Base-by-base conservation (phyloP, 2,329 filamentous ascomycete genomes). In the Sporothrix schenckii region DNA sequence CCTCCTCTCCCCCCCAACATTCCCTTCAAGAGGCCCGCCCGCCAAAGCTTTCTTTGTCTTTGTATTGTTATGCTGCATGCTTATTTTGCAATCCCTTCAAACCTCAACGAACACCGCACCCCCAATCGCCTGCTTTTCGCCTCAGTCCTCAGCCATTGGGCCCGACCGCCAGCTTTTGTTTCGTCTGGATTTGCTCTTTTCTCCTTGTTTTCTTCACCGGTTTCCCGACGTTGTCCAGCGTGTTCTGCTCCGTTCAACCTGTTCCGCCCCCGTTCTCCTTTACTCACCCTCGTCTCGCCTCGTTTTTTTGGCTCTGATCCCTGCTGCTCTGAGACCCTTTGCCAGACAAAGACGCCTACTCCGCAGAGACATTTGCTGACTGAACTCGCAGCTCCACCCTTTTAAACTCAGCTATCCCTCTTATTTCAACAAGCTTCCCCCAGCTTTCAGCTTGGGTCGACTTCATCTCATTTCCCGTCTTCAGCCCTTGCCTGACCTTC, bases 11-110 rank as follows among this genome's bases (percentile, higher is more conserved):
- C 41, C 41, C 34, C n/a, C 56, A 60, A 41, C 21, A 27, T 65
- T 21, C 30, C 47, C 34, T 30, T 49, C 44, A 16, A 58, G 27
- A 53, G 41, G 39, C 30, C 49, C 56, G 19, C 30, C 27, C 21
- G 21, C 44, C 24, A 13, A 14, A 65, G 24, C 49, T 63, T 24
- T 27, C 13, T 27, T 63, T 24, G 50, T 58, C 30, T 10, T 60
- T 69, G 44, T 65, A 68, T 66, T 47, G 41, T 69, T 72, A 69
- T 68, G 54, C 56, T 68, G 14, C 69, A 71, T 68, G 69, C 44
- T 68, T 71, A 63, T 56, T 47, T 30, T 52, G 54, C 50, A 39
- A n/a, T 63, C 60, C 58, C 49, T 41, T 39, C 53, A 63, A 27
- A 47, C 39, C 21, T 41, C 19, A 44, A n/a, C 34, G 34, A 60